phyloP scores from a whole-genome alignment of 163 green algal genomes.

The Coccomyxa subellipsoidea region DNA sequence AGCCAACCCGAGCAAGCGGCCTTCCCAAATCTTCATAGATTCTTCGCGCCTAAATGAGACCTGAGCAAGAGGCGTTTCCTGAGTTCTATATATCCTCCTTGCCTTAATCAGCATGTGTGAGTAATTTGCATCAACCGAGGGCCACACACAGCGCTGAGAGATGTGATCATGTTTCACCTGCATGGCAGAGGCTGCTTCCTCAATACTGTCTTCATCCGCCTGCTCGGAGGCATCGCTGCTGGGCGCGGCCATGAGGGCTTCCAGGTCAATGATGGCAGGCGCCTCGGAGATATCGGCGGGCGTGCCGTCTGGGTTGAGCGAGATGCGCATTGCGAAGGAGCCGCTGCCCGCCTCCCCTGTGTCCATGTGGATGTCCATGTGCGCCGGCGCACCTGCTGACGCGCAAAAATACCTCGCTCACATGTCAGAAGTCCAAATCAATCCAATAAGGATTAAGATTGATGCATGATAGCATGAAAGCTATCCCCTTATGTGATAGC shows the following conservation, averaged over 20 bases:
- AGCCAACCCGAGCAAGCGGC: too few species aligned
- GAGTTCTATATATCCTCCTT: too few species aligned
- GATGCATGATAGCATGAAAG: too few species aligned
- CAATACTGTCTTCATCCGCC: background rate
- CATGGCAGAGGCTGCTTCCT: background rate
- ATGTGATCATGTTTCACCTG: background rate
- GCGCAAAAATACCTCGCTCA: background rate
- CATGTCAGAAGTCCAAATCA: background rate
- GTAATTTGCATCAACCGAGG: too few species aligned
- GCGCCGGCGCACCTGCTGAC: background rate
- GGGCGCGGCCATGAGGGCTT: background rate
- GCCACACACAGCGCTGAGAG: too few species aligned
- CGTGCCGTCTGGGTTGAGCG: background rate
- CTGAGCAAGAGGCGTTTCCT: too few species aligned
- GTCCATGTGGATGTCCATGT: conserved; percentile 3
- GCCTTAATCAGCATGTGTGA: too few species aligned
- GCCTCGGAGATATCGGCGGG: background rate
- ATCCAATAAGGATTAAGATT: too few species aligned
- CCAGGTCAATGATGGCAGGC: background rate
- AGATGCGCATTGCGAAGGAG: background rate
- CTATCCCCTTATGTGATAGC: too few species aligned
- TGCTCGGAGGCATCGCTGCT: background rate
- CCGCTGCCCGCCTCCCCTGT: background rate
- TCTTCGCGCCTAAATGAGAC: too few species aligned
- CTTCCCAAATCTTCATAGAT: too few species aligned